A percentile compares a stretch with the other conserved stretches of the same genome.
These are phyloP conservation scores for Fusarium sp. DNA, from an alignment of 2,329 filamentous ascomycete genomes.

Conservation along the genomic window DNA sequence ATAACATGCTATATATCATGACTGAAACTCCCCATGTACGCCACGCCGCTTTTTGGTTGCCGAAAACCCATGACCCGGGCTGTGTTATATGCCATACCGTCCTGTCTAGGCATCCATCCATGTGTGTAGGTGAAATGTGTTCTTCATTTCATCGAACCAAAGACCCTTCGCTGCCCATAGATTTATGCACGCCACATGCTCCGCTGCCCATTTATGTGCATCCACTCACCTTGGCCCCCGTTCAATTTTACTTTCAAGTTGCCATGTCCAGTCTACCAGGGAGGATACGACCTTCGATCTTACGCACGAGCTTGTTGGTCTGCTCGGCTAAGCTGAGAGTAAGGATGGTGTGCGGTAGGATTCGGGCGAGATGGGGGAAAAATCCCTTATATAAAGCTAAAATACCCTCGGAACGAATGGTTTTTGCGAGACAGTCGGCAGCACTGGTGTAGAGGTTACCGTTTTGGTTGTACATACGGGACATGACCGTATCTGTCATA, in stretches of 20 bases:
- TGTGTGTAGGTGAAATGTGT: constrained; percentile 19
- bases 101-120: constrained; percentile 27
- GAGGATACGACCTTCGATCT: constrained; percentile 73
- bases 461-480: constrained; percentile 97
- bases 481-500: constrained; percentile 89
- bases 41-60: constrained; percentile 43
- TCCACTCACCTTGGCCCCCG: background rate
- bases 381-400: constrained; percentile 98
- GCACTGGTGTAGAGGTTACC: constrained; percentile 96
- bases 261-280: constrained; percentile 51
- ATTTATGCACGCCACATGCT: constrained; percentile 7
- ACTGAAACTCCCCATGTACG: constrained; percentile 43
- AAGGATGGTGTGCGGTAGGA: constrained; percentile 93
- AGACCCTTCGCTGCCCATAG: constrained; percentile 11
- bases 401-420: constrained; percentile 88
- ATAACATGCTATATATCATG: constrained; percentile 27
- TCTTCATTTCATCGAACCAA: constrained; percentile 29
- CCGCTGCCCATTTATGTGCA: background rate
- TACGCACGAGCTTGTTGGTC: constrained; percentile 91
- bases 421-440: constrained; percentile 92
- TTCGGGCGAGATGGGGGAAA: constrained; percentile 91
- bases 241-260: constrained; percentile 2
- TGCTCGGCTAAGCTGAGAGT: constrained; percentile 95
- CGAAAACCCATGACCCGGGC: constrained; percentile 38
- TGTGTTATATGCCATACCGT: constrained; percentile 36